Evolutionary conservation across 1,284 basidiomycete species (phyloP), one percentile per base, ranked within the genome.

Genomic region (Pseudozyma hubeiensis): DNA sequence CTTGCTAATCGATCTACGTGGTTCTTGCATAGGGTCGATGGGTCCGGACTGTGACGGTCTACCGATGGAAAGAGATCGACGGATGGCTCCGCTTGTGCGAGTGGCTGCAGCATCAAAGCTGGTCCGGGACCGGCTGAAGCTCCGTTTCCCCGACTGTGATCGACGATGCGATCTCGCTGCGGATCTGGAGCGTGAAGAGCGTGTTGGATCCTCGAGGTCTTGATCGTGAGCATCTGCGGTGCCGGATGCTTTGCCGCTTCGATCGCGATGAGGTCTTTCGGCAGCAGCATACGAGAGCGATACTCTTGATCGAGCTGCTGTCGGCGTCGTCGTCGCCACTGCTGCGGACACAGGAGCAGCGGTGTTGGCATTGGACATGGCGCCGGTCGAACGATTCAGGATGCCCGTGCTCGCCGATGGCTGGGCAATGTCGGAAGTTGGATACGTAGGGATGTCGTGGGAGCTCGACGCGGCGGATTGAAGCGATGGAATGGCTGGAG

Each of bases 1-100:
- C 31, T 72, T 71, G 40, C 53, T 51, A 29, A 78, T 78, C 1
- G 73, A 70, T 8, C 73, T 30, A 10, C 76, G 52, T 5, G 76
- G 76, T 41, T 77, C 75, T 24, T 56, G 57, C 55, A 71, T 60
- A 3, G 74, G 74, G 30, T 77, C 74, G 17, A 71, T 46, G 19
- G 70, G 70, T 30, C 24, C 59, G 9, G 39, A n/a, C 16, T 52
- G 54, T 7, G 48, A 19, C 10, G 39, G 35, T 17, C 51, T 34
- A 0, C 59, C 30, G 1, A 71, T 16, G 8, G 68, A 65, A 10
- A 64, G 44, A 24, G 67, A 61, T 24, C 60, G 30, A 9, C 62
- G 53, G 16, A 61, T 16, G 10, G 65, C 65, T 17, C 58, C 65
- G 41, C 53, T 49, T 0, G 62, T 53, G 24, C 40, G 33, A 14